A percentile compares a stretch with the other conserved stretches of the same genome.
Conservation (phyloP, 768 basidiomycete species). For the Tricholoma saponaceum region DNA sequence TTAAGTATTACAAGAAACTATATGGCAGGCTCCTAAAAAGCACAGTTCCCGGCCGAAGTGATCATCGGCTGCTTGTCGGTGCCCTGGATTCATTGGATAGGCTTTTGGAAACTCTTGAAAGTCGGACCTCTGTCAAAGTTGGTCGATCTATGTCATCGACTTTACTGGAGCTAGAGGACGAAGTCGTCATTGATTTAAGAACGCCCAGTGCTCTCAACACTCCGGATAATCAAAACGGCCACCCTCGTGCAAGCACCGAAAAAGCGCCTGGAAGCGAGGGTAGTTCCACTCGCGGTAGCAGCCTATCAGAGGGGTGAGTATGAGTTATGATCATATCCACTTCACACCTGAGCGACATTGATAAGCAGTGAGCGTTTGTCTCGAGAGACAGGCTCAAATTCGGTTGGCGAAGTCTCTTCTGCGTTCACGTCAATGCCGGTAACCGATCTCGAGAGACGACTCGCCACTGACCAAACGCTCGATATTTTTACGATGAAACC, state of each 20-base stretch:
- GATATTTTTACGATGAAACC: constrained; percentile 96
- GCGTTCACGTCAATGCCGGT: constrained; percentile 54
- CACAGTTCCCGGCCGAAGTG: constrained; percentile 81
- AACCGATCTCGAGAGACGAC: constrained; percentile 73
- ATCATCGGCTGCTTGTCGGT: constrained; percentile 74
- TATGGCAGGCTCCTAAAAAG: constrained; percentile 84
- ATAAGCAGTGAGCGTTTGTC: constrained; percentile 52
- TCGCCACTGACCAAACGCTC: constrained; percentile 73
- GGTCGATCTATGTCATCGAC: constrained; percentile 24
- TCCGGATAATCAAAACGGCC: constrained; percentile 12
- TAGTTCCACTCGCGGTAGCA: constrained; percentile 50
- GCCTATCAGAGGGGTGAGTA: constrained; percentile 54
- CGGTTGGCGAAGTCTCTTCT: constrained; percentile 49
- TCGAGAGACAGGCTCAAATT: constrained; percentile 52
- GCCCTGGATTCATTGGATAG: constrained; percentile 79
- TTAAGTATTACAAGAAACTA: constrained; percentile 90
- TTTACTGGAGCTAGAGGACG: constrained; percentile 42
- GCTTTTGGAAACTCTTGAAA: constrained; percentile 66
- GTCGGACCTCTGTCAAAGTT: constrained; percentile 51
- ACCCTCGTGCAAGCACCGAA: constrained; percentile 24
- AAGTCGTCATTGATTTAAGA: constrained; percentile 55
- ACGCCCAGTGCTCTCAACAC: constrained; percentile 28
- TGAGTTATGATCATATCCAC: background rate
- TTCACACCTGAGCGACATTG: constrained; percentile 6
- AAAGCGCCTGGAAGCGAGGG: constrained; percentile 38